These are phyloP conservation scores for Cicer yamashitae DNA, from an alignment of 306 rosid species.

Conservation along the genomic window DNA sequence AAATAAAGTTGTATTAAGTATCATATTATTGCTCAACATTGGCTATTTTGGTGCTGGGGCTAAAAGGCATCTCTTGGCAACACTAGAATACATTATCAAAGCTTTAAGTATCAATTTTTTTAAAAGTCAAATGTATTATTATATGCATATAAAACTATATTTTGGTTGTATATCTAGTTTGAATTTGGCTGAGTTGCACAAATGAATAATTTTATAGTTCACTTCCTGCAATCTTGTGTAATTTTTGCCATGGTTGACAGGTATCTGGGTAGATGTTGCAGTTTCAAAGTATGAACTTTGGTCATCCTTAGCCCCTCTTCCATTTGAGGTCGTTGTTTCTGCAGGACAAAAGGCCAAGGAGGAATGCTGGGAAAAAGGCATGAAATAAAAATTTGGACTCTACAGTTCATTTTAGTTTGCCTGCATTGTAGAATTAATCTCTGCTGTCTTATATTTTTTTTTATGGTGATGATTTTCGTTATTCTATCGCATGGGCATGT, in stretches of 20 bases:
- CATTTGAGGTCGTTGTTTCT: slow-evolving; percentile 95
- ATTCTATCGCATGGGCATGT: slow-evolving; percentile 11
- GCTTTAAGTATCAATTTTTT: neutral
- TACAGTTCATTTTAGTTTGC: slow-evolving; percentile 41
- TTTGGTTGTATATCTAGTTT: slow-evolving; percentile 39
- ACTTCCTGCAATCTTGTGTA: slow-evolving; percentile 34
- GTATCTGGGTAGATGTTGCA: slow-evolving; percentile 92
- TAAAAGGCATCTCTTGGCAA: slow-evolving; percentile 31
- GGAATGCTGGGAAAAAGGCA: slow-evolving; percentile 84
- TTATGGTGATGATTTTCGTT: slow-evolving; percentile 30
- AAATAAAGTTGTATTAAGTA: no score
- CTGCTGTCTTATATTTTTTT: slow-evolving; percentile 25
- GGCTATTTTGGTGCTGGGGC: slow-evolving; percentile 27
- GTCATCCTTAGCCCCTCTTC: slow-evolving; percentile 98
- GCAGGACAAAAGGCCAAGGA: slow-evolving; percentile 99
- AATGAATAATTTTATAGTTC: slow-evolving; percentile 18
- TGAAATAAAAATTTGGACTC: slow-evolving; percentile 46
- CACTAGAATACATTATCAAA: slow-evolving; percentile 5
- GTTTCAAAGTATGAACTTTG: slow-evolving; percentile 86
- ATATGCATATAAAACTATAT: slow-evolving; percentile 17
- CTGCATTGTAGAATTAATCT: slow-evolving; percentile 33
- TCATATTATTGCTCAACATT: no score
- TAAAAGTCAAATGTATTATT: slow-evolving; percentile 10
- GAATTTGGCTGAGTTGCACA: slow-evolving; percentile 38
- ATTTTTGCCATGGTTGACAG: slow-evolving; percentile 58